A percentile compares a stretch with the other conserved stretches of the same genome.
Evolutionary conservation across 192 early-diverging fungal genomes (phyloP).

Genomic region (Lunasporangiospora selenospora): DNA sequence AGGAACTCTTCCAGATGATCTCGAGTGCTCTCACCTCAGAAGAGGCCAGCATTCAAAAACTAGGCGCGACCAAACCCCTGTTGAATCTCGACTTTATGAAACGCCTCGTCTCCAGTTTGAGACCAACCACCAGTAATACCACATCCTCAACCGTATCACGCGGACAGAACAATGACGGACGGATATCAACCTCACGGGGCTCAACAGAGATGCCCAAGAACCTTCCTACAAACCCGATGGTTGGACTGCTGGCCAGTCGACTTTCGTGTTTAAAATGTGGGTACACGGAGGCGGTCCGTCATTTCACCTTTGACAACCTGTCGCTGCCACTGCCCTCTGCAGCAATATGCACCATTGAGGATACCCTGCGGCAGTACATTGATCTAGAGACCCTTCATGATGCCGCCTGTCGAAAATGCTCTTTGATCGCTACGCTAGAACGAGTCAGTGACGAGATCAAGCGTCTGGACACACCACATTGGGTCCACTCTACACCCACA

Average conservation of each 20-base stretch:
- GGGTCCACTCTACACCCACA: too few species aligned
- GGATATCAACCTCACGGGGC: too few species aligned
- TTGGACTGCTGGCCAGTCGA: conserved; percentile 76
- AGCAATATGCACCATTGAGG: conserved; percentile 57
- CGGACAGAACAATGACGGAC: too few species aligned
- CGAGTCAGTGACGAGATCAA: conserved; percentile 45
- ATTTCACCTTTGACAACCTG: conserved; percentile 84
- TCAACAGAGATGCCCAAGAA: conserved; percentile 12
- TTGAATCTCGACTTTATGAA: conserved; percentile 27
- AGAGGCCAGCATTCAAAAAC: conserved; percentile 32
- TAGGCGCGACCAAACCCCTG: conserved; percentile 20
- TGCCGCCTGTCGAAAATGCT: conserved; percentile 71
- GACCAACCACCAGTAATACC: neutral
- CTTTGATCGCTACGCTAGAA: conserved; percentile 54
- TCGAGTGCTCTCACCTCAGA: conserved; percentile 76
- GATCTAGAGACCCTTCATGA: conserved; percentile 70
- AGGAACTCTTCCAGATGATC: conserved; percentile 86
- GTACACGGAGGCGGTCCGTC: conserved; percentile 78
- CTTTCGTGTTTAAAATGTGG: conserved; percentile 83
- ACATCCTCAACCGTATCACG: too few species aligned
- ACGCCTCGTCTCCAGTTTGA: conserved; percentile 12
- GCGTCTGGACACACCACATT: conserved; percentile 21
- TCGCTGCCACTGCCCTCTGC: conserved; percentile 70
- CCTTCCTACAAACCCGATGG: conserved; percentile 66
- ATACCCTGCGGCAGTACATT: conserved; percentile 60